Evolutionary conservation across 2,329 filamentous ascomycete genomes (phyloP).

Genomic region (Byssochlamys sp.): DNA sequence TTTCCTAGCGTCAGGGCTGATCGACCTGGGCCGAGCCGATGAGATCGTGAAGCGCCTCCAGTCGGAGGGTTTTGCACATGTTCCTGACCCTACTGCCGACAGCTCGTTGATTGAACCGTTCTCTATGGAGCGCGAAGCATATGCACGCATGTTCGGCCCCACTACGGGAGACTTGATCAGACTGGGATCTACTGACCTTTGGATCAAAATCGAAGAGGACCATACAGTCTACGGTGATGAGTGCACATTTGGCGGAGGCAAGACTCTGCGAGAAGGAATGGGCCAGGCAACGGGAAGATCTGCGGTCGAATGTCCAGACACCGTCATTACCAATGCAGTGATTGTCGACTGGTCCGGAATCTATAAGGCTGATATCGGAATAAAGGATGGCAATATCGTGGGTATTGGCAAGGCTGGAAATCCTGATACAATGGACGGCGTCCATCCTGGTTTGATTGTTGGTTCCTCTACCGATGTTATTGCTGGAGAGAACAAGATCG

Average conservation of each 20-base stretch:
- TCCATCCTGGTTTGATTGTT: slow-evolving; percentile 67
- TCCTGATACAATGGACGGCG: slow-evolving; percentile 91
- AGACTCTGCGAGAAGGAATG: slow-evolving; percentile 90
- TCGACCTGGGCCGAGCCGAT: slow-evolving; percentile 55
- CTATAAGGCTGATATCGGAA: slow-evolving; percentile 91
- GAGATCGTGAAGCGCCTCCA: slow-evolving; percentile 60
- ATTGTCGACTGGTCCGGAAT: slow-evolving; percentile 88
- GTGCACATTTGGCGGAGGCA: slow-evolving; percentile 89
- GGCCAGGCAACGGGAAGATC: slow-evolving; percentile 73
- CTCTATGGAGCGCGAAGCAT: slow-evolving; percentile 67
- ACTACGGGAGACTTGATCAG: slow-evolving; percentile 79
- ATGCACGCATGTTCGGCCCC: slow-evolving; percentile 83
- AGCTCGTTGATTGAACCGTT: slow-evolving; percentile 50
- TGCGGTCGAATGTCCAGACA: slow-evolving; percentile 65
- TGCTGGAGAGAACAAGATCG: slow-evolving; percentile 78
- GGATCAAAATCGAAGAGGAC: slow-evolving; percentile 83
- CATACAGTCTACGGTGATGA: slow-evolving; percentile 80
- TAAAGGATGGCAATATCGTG: slow-evolving; percentile 76
- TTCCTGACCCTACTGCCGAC: slow-evolving; percentile 54
- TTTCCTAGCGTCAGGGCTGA: slow-evolving; percentile 59
- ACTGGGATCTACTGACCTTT: slow-evolving; percentile 74
- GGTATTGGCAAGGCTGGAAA: slow-evolving; percentile 93
- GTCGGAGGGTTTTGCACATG: slow-evolving; percentile 67
- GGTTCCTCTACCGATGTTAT: slow-evolving; percentile 86
- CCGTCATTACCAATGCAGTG: slow-evolving; percentile 80